Base-by-base conservation (phyloP, 148 eudicot species). In the Chenopodium suecicum region DNA sequence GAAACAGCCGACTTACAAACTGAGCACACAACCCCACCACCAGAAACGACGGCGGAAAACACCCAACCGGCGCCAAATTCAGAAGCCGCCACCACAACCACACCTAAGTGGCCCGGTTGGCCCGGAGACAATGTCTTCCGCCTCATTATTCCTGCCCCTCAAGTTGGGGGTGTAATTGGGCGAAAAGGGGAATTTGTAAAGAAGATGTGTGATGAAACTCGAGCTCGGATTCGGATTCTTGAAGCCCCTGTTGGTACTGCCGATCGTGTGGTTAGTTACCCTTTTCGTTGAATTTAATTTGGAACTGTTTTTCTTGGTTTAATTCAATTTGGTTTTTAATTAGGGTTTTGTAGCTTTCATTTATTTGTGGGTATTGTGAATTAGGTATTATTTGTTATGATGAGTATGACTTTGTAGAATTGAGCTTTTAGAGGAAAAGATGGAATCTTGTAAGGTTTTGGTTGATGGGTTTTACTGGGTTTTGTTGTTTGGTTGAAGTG, bases 31-130 rank as follows among this genome's bases (percentile, higher is more conserved):
- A 77, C 48, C 81, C 48, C 76, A 14, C 20, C 58, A 2, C 46
- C 19, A 69, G 84, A 66, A 81, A 12, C 60, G 9, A 10, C 78
- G 0, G 60, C 58, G 8, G 78, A 68, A 20, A 9, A 64, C 25
- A 48, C 4, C 29, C 75, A 69, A 68, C 66, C 34, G 22, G 9
- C 76, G 9, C 2, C 79, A 27, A 76, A 74, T 34, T 65, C 83
- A 31, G 83, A 81, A 7, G 22, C 34, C 9, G 34, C 68, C 16
- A 10, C 78, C 46, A 73, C 78, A 19, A 32, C 83, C 34, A 58
- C 78, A 13, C 71, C 86, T n/a, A 89, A 87, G 76, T 91, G 94
- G 94, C 89, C 91, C 0, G 94, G 94, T n/a, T 91, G 94, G 94
- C 94, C 94, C 37, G 94, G 94, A 9, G 90, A 91, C 79, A 89